phyloP scores from a whole-genome alignment of 352 stramenopile species.

The Globisporangium abappressorium region DNA sequence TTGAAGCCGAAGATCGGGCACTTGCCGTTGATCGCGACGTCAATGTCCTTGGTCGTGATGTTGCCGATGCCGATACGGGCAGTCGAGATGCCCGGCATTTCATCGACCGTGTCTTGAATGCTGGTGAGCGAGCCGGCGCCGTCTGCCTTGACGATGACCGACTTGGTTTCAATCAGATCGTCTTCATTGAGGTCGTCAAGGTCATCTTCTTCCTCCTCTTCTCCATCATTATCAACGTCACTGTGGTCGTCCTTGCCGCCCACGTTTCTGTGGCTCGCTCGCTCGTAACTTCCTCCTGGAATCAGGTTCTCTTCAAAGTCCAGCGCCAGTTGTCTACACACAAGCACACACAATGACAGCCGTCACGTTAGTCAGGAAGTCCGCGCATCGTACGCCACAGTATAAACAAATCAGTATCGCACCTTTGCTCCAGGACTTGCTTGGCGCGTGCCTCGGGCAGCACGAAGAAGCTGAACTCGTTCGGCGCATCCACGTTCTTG shows the following conservation, averaged over 20 bases:
- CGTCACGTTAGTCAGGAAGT: background rate
- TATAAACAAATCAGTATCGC: background rate
- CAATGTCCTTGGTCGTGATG: conserved; percentile 75
- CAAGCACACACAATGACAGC: conserved; percentile 3
- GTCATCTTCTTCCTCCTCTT: conserved; percentile 19
- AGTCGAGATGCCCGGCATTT: conserved; percentile 63
- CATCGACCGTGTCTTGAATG: conserved; percentile 82
- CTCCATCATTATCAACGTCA: background rate
- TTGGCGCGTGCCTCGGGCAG: conserved; percentile 55
- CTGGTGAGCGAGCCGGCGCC: conserved; percentile 73
- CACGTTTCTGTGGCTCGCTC: background rate
- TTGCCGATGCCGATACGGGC: conserved; percentile 76
- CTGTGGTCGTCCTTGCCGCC: background rate
- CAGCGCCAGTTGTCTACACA: conserved; percentile 56
- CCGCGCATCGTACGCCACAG: background rate
- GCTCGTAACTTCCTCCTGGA: conserved; percentile 24
- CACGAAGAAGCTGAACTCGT: conserved; percentile 80
- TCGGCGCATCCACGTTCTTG: conserved; percentile 79
- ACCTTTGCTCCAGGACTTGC: conserved; percentile 77
- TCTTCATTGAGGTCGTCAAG: conserved; percentile 36
- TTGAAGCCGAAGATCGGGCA: conserved; percentile 87
- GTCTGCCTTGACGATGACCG: conserved; percentile 82
- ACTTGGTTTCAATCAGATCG: conserved; percentile 46
- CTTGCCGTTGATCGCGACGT: conserved; percentile 73
- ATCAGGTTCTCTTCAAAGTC: conserved; percentile 67